A percentile compares a stretch with the other conserved stretches of the same genome.
phyloP scores from a whole-genome alignment of 352 stramenopile genomes.

The Globisporangium barbulae region DNA sequence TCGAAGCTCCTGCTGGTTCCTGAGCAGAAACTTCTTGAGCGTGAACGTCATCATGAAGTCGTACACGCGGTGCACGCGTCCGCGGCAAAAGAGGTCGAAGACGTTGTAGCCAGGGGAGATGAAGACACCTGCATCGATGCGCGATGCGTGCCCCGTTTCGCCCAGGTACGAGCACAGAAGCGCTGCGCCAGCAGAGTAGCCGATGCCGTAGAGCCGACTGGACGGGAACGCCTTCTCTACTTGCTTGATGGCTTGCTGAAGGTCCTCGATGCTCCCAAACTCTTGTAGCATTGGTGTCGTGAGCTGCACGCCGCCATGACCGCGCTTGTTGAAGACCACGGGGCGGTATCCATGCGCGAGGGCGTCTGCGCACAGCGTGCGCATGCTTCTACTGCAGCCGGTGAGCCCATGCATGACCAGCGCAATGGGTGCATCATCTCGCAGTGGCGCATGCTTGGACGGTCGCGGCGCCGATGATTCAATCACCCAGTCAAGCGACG shows the following conservation, averaged over 20 bases:
- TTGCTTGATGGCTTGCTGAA: constrained; percentile 47
- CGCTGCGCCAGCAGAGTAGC: constrained; percentile 68
- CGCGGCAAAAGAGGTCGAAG: constrained; percentile 66
- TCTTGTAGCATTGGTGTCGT: constrained; percentile 61
- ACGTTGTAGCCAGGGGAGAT: constrained; percentile 79
- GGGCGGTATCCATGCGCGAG: constrained; percentile 59
- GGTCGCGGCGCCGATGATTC: constrained; percentile 25
- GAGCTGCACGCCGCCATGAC: constrained; percentile 61
- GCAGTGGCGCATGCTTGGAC: constrained; percentile 4
- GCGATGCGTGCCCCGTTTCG: constrained; percentile 48
- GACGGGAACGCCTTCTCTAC: constrained; percentile 45
- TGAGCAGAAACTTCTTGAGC: constrained; percentile 63
- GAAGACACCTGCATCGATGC: constrained; percentile 52
- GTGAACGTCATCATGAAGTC: constrained; percentile 76
- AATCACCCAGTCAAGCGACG: constrained; percentile 65
- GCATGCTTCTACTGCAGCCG: constrained; percentile 60
- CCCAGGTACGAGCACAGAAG: constrained; percentile 73
- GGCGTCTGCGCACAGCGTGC: constrained; percentile 60
- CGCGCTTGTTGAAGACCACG: constrained; percentile 85
- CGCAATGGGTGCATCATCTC: constrained; percentile 41
- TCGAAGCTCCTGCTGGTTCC: constrained; percentile 39
- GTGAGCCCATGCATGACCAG: constrained; percentile 73
- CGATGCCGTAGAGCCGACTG: constrained; percentile 60
- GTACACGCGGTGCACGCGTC: constrained; percentile 68
- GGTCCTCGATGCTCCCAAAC: constrained; percentile 67